Evolutionary conservation across 2,329 filamentous ascomycete species (phyloP).

Genomic region (Ophiostoma perfectum): DNA sequence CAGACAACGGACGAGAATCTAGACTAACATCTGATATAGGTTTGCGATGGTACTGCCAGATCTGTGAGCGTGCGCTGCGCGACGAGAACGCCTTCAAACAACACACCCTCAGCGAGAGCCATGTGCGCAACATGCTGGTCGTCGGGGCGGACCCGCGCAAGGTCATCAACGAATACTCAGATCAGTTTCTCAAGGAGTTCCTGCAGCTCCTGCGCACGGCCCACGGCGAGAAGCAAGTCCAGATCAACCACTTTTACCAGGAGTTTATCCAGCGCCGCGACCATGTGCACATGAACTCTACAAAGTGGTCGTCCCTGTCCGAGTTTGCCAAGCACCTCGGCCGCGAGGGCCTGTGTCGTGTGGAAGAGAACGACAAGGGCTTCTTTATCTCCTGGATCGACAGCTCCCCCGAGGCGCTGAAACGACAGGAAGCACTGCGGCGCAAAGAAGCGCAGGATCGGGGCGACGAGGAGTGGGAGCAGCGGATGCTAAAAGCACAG

Average conservation of each 20-base stretch:
- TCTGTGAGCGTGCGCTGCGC: constrained; percentile 65
- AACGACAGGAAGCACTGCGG: constrained; percentile 71
- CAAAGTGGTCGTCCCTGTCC: constrained; percentile 79
- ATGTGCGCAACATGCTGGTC: constrained; percentile 82
- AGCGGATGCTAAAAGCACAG: constrained; percentile 76
- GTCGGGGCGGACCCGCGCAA: constrained; percentile 85
- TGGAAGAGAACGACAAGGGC: constrained; percentile 84
- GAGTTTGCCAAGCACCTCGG: constrained; percentile 87
- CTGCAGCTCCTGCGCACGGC: constrained; percentile 68
- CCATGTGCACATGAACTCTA: constrained; percentile 91
- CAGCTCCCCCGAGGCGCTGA: constrained; percentile 78
- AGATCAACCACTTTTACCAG: constrained; percentile 92
- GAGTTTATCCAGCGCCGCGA: constrained; percentile 75
- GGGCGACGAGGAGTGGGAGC: constrained; percentile 85
- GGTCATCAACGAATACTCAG: constrained; percentile 73
- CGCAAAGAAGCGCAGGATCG: constrained; percentile 83
- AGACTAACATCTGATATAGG: constrained; percentile 43
- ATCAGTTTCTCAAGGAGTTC: constrained; percentile 77
- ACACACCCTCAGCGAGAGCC: constrained; percentile 77
- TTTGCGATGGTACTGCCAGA: constrained; percentile 85
- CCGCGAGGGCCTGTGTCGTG: constrained; percentile 77
- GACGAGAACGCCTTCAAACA: constrained; percentile 92
- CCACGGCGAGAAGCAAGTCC: constrained; percentile 84
- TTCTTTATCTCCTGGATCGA: constrained; percentile 87
- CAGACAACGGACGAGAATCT: background rate